Conservation (phyloP, 345 rosid species). For the Populus davidiana region DNA sequence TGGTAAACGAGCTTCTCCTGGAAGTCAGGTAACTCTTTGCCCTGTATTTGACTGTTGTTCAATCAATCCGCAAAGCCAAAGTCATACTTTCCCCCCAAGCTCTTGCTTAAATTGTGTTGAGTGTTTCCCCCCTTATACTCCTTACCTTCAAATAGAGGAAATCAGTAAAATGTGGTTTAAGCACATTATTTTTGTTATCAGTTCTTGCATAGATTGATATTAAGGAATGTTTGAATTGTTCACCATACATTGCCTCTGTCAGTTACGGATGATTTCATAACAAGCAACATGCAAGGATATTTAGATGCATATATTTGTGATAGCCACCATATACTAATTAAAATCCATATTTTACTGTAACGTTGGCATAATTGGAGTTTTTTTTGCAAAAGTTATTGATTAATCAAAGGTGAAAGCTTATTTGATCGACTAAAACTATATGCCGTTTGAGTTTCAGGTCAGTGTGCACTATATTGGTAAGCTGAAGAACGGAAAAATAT, state of each 20-base stretch:
- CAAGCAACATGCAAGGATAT: not conserved
- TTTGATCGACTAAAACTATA: not conserved
- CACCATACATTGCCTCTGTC: not conserved
- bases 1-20: conserved; percentile 82
- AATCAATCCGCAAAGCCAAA: not conserved
- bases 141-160: not conserved
- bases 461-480: conserved; percentile 75
- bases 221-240: not conserved
- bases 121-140: not conserved
- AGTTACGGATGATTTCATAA: not conserved
- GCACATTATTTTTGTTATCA: not conserved
- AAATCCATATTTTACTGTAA: not conserved
- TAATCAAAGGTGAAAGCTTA: not conserved
- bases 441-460: conserved; percentile 55
- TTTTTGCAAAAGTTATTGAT: not conserved
- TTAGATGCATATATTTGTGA: not conserved
- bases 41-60: not conserved
- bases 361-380: not conserved
- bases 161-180: not conserved
- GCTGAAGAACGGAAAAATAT: conserved; percentile 80
- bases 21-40: conserved; percentile 50
- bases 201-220: not conserved
- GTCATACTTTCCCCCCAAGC: not conserved
- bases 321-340: no score
- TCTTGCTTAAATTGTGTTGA: not conserved